Percentiles rank a stretch among this genome's conserved stretches.
These are phyloP conservation scores for Boletus sp. DNA, from an alignment of 1,284 basidiomycete species.

Conservation along the genomic window DNA sequence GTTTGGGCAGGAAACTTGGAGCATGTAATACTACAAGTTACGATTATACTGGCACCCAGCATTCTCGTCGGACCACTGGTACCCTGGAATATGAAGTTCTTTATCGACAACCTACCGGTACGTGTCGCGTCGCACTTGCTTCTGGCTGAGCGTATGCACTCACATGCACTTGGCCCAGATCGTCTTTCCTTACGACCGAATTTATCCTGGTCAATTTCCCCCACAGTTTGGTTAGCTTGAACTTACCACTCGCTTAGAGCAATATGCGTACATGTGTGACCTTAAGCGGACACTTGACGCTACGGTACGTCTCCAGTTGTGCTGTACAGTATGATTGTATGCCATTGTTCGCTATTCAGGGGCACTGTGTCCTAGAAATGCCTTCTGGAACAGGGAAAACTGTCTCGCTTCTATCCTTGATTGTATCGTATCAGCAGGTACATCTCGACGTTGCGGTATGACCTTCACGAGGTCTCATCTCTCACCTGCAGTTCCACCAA, in stretches of 20 bases:
- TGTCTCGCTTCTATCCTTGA: slow-evolving; percentile 91
- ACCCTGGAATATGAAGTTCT: slow-evolving; percentile 82
- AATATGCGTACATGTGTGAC: slow-evolving; percentile 99
- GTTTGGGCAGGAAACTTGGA: background rate
- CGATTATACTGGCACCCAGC: too few species aligned
- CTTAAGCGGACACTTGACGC: slow-evolving; percentile 95
- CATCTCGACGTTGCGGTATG: background rate
- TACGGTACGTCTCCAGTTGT: slow-evolving; percentile 42
- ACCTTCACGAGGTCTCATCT: background rate
- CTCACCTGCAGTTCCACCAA: slow-evolving; percentile 72
- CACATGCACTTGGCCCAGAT: slow-evolving; percentile 46
- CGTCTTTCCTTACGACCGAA: slow-evolving; percentile 90
- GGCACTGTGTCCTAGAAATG: slow-evolving; percentile 99
- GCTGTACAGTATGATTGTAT: background rate
- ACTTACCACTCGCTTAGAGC: slow-evolving; percentile 52
- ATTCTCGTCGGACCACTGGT: background rate
- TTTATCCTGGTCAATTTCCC: slow-evolving; percentile 65
- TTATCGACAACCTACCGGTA: slow-evolving; percentile 91
- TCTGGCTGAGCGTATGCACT: background rate
- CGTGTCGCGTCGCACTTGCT: slow-evolving; percentile 18
- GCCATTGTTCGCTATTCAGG: slow-evolving; percentile 46
- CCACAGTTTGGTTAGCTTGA: background rate
- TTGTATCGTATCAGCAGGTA: slow-evolving; percentile 97
- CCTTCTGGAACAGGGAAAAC: slow-evolving; percentile 99
- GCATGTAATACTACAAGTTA: background rate